Evolutionary conservation across 352 stramenopile species (phyloP).

Genomic region (Phytophthora niederhauseri): DNA sequence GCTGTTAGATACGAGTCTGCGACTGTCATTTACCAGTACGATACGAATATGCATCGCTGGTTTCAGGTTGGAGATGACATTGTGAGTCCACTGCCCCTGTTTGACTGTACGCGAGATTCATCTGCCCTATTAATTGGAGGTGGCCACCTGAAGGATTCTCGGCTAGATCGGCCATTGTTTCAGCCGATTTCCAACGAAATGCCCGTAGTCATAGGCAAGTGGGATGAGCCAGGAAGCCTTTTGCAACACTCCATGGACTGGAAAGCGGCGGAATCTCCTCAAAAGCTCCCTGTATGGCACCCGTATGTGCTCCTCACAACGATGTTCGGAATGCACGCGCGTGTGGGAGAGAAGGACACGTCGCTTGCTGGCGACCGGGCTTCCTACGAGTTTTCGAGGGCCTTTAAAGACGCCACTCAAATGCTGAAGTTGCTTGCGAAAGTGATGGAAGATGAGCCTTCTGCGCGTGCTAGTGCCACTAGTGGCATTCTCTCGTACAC

Average conservation of each 20-base stretch:
- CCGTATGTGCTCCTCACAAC: conserved; percentile 85
- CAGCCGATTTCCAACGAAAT: conserved; percentile 70
- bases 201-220: conserved; percentile 78
- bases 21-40: conserved; percentile 85
- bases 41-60: conserved; percentile 64
- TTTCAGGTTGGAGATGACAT: conserved; percentile 69
- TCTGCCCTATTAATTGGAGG: conserved; percentile 79
- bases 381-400: conserved; percentile 68
- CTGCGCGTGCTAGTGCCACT: conserved; percentile 58
- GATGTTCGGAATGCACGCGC: conserved; percentile 85
- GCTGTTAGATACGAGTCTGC: conserved; percentile 71
- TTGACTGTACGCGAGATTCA: conserved; percentile 85
- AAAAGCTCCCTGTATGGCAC: conserved; percentile 87
- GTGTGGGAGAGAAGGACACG: conserved; percentile 80
- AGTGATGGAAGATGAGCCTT: conserved; percentile 70
- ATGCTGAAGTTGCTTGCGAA: conserved; percentile 84
- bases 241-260: conserved; percentile 79
- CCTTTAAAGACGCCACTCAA: conserved; percentile 82
- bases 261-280: conserved; percentile 68
- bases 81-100: conserved; percentile 54
- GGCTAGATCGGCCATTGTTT: conserved; percentile 12
- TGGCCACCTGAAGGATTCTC: conserved; percentile 39
- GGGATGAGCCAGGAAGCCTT: conserved; percentile 76
- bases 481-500: conserved; percentile 68
- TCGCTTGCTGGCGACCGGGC: conserved; percentile 67